Percentiles rank a stretch among this genome's conserved stretches.
phyloP scores from a whole-genome alignment of 352 stramenopile genomes.

The Thalassiosira hispida region DNA sequence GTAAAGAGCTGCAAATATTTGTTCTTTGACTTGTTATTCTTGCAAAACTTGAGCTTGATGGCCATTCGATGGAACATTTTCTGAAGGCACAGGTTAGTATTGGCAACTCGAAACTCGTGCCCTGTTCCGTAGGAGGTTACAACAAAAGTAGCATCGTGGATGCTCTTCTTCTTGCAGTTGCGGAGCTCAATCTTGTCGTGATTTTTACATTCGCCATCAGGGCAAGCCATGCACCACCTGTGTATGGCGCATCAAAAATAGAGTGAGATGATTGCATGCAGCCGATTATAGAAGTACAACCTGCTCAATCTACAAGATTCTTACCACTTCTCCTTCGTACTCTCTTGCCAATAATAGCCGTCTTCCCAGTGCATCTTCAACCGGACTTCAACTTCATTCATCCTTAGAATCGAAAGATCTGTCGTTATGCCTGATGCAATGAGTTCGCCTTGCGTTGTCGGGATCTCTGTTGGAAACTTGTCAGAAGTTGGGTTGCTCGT shows the following conservation, averaged over 20 bases:
- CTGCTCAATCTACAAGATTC: background rate
- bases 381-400: slow-evolving; percentile 22
- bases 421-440: background rate
- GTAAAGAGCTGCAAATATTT: slow-evolving; percentile 30
- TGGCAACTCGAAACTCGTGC: slow-evolving; percentile 32
- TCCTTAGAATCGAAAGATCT: background rate
- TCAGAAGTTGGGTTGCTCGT: slow-evolving; percentile 2
- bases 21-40: slow-evolving; percentile 5
- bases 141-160: slow-evolving; percentile 38
- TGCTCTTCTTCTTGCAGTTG: slow-evolving; percentile 31
- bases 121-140: slow-evolving; percentile 1
- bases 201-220: slow-evolving; percentile 16
- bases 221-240: slow-evolving; percentile 51
- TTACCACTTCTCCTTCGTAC: slow-evolving; percentile 20
- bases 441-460: slow-evolving; percentile 5
- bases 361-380: slow-evolving; percentile 49
- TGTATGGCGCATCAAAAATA: background rate
- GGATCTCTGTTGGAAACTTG: background rate
- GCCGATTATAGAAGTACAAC: background rate
- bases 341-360: slow-evolving; percentile 57
- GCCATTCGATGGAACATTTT: slow-evolving; percentile 12
- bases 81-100: slow-evolving; percentile 50
- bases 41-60: slow-evolving; percentile 43
- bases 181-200: slow-evolving; percentile 22
- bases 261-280: background rate